Percentiles rank a stretch among this genome's conserved stretches.
phyloP scores from a whole-genome alignment of 2,329 filamentous ascomycete genomes.

The Botrytis porri region DNA sequence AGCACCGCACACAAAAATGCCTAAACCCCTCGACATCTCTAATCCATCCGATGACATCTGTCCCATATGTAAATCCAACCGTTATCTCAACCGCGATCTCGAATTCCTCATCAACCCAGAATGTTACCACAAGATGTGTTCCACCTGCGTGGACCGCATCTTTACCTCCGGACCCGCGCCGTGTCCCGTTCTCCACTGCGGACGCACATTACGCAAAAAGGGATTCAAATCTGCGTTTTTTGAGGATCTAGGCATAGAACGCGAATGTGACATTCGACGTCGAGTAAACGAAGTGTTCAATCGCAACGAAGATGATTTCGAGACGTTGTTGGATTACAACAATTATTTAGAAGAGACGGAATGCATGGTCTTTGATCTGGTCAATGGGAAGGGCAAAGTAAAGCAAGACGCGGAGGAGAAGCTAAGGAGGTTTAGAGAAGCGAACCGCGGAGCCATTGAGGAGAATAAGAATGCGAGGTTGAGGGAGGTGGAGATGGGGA shows the following conservation, averaged over 20 bases:
- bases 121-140: constrained; percentile 99
- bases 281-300: constrained; percentile 82
- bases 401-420: constrained; percentile 45
- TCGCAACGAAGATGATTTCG: constrained; percentile 85
- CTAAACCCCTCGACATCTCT: constrained; percentile 20
- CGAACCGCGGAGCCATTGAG: constrained; percentile 68
- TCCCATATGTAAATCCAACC: constrained; percentile 94
- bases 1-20: neutral
- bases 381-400: constrained; percentile 64
- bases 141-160: constrained; percentile 89
- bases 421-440: constrained; percentile 68
- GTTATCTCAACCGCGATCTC: constrained; percentile 93
- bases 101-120: constrained; percentile 95
- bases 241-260: constrained; percentile 80
- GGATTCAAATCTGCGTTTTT: constrained; percentile 89
- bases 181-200: constrained; percentile 87
- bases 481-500: constrained; percentile 53
- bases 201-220: constrained; percentile 78
- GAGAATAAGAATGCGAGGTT: constrained; percentile 54
- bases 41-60: constrained; percentile 64
- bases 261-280: constrained; percentile 87
- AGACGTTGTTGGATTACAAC: constrained; percentile 79
- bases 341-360: constrained; percentile 94
- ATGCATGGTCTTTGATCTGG: constrained; percentile 82
- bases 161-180: constrained; percentile 89